phyloP scores from a whole-genome alignment of 2,329 filamentous ascomycete species.

The Penicillium sp. region DNA sequence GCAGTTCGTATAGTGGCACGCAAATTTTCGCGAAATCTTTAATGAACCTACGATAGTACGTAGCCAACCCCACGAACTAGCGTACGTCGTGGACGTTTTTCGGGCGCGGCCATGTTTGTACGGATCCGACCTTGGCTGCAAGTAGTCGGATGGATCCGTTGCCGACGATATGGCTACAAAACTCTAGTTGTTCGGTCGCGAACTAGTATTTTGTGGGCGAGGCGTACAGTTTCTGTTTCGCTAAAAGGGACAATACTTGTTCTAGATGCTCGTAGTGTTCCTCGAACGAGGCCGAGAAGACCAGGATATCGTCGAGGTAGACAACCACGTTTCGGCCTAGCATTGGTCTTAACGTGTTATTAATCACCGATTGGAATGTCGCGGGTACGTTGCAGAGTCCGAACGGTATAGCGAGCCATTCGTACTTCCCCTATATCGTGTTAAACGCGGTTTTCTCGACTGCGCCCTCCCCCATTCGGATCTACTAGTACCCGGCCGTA shows the following conservation, averaged over 20 bases:
- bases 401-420: slow-evolving; percentile 1
- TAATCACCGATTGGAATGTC: background rate
- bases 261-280: background rate
- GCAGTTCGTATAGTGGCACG: background rate
- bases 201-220: background rate
- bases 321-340: background rate
- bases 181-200: background rate
- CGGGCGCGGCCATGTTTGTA: too few species aligned
- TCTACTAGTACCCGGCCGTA: too few species aligned
- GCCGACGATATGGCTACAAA: slow-evolving; percentile 5
- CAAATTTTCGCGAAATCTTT: too few species aligned
- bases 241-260: background rate
- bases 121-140: too few species aligned
- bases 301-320: slow-evolving; percentile 1
- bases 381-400: background rate
- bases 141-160: too few species aligned
- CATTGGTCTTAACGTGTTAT: too few species aligned
- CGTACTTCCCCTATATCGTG: slow-evolving; percentile 4
- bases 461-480: background rate
- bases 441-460: background rate
- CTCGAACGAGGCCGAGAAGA: background rate
- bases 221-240: background rate
- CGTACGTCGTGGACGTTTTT: too few species aligned
- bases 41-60: too few species aligned
- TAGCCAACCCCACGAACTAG: too few species aligned